phyloP scores from a whole-genome alignment of 139 green algal species.

The Spirogloea muscicola region DNA sequence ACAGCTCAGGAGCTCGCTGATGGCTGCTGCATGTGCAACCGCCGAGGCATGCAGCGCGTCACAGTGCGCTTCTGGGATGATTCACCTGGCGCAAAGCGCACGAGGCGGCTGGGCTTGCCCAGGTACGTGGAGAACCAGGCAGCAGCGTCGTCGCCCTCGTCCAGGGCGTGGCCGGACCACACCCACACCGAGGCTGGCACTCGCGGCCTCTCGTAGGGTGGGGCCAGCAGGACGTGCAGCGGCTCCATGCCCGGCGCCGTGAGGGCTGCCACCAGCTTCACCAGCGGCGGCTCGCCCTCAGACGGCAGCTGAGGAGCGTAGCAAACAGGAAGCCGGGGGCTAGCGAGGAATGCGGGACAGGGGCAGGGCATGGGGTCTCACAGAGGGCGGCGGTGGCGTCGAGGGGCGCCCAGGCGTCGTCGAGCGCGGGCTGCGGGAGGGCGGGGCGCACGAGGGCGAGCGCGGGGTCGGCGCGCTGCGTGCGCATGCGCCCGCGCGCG shows the following conservation, averaged over 20 bases:
- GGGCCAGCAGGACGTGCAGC: constrained; percentile 1
- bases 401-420: background rate
- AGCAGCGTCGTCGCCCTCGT: constrained; percentile 62
- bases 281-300: background rate
- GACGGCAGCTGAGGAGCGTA: too few species aligned
- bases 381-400: too few species aligned
- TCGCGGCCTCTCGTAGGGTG: constrained; percentile 10
- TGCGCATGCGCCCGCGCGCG: constrained; percentile 54
- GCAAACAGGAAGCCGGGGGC: too few species aligned
- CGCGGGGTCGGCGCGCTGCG: constrained; percentile 55
- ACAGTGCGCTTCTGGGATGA: too few species aligned
- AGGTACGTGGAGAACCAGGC: constrained; percentile 66
- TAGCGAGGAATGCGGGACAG: too few species aligned
- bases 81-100: too few species aligned
- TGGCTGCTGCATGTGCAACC: too few species aligned
- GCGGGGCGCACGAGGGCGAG: constrained; percentile 44
- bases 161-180: constrained; percentile 60
- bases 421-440: constrained; percentile 36
- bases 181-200: constrained; percentile 66
- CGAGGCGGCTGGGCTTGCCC: constrained; percentile 54
- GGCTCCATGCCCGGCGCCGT: constrained; percentile 29
- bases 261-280: constrained; percentile 5
- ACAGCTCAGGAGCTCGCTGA: too few species aligned
- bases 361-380: too few species aligned
- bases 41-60: too few species aligned